Base-by-base conservation (phyloP, 352 stramenopile genomes). In the Phytophthora idaei region DNA sequence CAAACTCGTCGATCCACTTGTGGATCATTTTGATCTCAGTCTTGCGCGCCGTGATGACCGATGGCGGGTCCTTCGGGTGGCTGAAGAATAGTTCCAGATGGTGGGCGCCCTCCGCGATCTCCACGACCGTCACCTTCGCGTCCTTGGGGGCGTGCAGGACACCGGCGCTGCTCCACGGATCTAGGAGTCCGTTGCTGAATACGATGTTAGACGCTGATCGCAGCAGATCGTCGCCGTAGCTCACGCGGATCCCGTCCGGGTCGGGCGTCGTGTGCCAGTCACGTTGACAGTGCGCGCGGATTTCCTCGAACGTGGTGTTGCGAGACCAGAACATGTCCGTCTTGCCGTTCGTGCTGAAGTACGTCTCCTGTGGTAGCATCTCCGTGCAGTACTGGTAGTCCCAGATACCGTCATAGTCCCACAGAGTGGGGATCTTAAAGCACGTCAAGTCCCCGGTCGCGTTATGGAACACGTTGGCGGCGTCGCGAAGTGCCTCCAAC, bases 31-130 rank as follows among this genome's bases (percentile, higher is more conserved):
- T 77, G 42, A 97, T 49, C 58, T 98, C 89, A 12, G 73, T 74
- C 44, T 85, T 72, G 36, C 94, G 87, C 7, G 90, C 93, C 1
- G 76, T 61, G 21, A 76, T 72, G 49, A 97, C 89, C 3, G 87
- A 93, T 4, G 63, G 49, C 5, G 94, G 92, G 76, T 99, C 96
- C 27, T 91, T 72, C 25, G 78, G 70, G 55, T 96, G 76, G 54
- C 78, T 93, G 76, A 98, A 98, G 80, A 98, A 98, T 3, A 98
- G 77, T 61, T 98, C 92, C 46, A 98, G 63, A 67, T 98, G 92
- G 62, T 98, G 91, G 5, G 88, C 91, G 12, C 89, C 91, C 28
- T 95, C 82, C 6, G 81, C 74, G 36, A 97, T 93, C 29, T 70
- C 64, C 36, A 95, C 72, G 36, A 97, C 69, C 25, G 69, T 79